Conservation (phyloP, 2,329 filamentous ascomycete genomes). For the Cordyceps fumosorosea region DNA sequence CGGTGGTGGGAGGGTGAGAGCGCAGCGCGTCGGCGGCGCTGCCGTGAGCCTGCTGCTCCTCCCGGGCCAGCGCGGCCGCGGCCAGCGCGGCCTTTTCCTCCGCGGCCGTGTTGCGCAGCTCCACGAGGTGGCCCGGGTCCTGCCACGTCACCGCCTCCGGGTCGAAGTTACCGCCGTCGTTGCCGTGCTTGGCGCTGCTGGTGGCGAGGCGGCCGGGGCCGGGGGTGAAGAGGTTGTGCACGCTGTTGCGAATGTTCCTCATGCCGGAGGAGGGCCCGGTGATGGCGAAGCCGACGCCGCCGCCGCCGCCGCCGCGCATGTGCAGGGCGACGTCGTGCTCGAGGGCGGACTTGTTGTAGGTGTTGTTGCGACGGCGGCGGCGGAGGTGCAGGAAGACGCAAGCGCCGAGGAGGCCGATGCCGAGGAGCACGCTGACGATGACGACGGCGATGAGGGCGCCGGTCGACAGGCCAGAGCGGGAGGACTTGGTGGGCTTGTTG, state of each 20-base stretch:
- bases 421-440: constrained; percentile 36
- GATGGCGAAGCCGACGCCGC: constrained; percentile 36
- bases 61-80: neutral
- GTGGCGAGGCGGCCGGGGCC: constrained; percentile 28
- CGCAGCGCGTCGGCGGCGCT: neutral
- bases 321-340: constrained; percentile 13
- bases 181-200: constrained; percentile 16
- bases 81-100: constrained; percentile 13
- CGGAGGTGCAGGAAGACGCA: constrained; percentile 39
- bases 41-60: neutral
- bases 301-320: constrained; percentile 20
- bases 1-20: constrained; percentile 1
- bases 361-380: constrained; percentile 40
- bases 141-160: no score
- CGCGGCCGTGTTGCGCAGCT: neutral
- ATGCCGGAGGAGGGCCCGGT: constrained; percentile 13
- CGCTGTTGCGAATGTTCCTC: neutral
- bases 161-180: neutral
- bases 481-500: neutral
- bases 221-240: constrained; percentile 29
- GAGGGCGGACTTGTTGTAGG: constrained; percentile 9
- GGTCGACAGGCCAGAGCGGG: neutral
- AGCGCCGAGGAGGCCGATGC: constrained; percentile 30
- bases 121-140: neutral
- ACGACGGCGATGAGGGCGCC: constrained; percentile 31